Evolutionary conservation across 352 stramenopile genomes (phyloP).

Genomic region (Plasmopara viticola): DNA sequence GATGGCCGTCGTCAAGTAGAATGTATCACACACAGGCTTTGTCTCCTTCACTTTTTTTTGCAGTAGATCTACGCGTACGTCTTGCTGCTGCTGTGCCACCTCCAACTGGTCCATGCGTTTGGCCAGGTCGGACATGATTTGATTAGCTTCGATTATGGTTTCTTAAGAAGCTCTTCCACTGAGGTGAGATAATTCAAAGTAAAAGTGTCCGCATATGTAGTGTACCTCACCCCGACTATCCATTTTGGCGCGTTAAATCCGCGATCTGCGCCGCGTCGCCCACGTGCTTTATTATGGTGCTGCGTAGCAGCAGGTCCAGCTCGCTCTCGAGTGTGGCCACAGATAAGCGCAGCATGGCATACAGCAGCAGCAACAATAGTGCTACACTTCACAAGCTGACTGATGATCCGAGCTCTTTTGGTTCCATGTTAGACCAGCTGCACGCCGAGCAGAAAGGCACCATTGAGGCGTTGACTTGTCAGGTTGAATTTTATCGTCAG

Average conservation of each 20-base stretch:
- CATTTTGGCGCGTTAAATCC: neutral
- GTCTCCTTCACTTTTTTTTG: constrained; percentile 33
- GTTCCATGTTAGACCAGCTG: constrained; percentile 61
- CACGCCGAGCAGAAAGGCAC: constrained; percentile 76
- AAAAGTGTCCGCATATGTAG: constrained; percentile 7
- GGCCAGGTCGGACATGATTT: constrained; percentile 19
- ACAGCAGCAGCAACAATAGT: constrained; percentile 18
- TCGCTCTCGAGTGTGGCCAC: constrained; percentile 23
- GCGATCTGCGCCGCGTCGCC: constrained; percentile 10
- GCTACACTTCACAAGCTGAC: constrained; percentile 20
- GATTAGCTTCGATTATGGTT: neutral
- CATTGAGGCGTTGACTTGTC: constrained; percentile 70
- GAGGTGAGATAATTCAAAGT: neutral
- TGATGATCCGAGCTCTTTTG: constrained; percentile 42
- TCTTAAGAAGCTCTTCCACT: no score
- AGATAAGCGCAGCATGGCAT: constrained; percentile 17
- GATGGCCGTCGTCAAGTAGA: constrained; percentile 99
- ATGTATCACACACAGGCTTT: constrained; percentile 55
- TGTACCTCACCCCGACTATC: neutral
- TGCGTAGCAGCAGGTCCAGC: constrained; percentile 21
- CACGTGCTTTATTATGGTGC: constrained; percentile 13
- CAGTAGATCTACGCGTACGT: constrained; percentile 22
- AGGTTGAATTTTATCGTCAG: constrained; percentile 76
- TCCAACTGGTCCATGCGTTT: constrained; percentile 41
- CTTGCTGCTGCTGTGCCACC: constrained; percentile 36